Base-by-base conservation (phyloP, 73 alveolate species). In the Paramecium tetraurelia region DNA sequence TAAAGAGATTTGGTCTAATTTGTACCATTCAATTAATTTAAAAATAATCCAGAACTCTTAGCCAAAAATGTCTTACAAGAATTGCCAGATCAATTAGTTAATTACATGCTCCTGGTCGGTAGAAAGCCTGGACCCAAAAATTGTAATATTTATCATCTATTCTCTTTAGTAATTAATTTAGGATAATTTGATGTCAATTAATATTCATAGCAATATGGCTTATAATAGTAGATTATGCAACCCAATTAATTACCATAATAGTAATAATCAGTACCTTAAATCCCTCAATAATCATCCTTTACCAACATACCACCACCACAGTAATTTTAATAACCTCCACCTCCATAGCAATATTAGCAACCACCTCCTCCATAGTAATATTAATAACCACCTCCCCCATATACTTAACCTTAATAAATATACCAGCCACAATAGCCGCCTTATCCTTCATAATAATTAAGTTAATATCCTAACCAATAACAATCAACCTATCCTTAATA, bases 1-100 rank as follows among this genome's bases (percentile, higher is more conserved):
- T 92, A 95, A 93, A 93, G 99, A 92, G 99, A 96, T 95, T 89
- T 96, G 35, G 99, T 96, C 9, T 96, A 96, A 68, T 96, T 96
- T 85, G 99, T 96, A 24, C 98, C 98, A 14, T 96, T 92, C 89
- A 94, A 94, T 46, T 68, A 94, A 59, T 96, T 86, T 92, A 92
- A 70, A 86, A 76, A 92, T 69, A 85, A 95, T 89, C 97, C 98
- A n/a, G 94, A 76, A 21, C 20, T 72, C 24, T 86, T 96, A 33
- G 99, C 98, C 70, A 90, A 95, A 44, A 94, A 94, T 59, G 98
- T 96, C 16, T 94, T 96, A 44, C 96, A 94, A 58, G 99, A 96
- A 95, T 72, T 96, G 20, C 99, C 99, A 24, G 95, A 92, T 57
- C 95, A 96, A 89, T 94, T 96, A 3, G 94, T 89, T 27, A 92